phyloP scores from a whole-genome alignment of 1,139 yeast species.

The Arxiozyma bovina region DNA sequence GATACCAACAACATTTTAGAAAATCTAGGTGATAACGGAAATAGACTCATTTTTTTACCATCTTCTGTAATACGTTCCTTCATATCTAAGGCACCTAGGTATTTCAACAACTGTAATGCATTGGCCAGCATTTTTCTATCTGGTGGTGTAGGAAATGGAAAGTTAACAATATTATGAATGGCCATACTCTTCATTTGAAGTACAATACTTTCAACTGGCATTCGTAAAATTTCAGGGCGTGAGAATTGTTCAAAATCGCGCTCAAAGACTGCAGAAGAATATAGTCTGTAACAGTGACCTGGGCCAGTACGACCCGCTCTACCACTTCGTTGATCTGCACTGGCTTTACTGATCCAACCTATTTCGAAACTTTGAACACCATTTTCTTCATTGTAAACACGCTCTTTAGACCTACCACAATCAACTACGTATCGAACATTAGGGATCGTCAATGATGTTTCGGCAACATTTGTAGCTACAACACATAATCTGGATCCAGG shows the following conservation, averaged over 20 bases:
- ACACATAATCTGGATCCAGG: constrained; percentile 78
- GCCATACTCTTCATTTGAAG: constrained; percentile 96
- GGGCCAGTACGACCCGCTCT: constrained; percentile 99
- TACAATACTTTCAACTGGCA: constrained; percentile 94
- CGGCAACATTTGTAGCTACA: constrained; percentile 96
- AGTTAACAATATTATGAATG: constrained; percentile 77
- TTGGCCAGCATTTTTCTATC: constrained; percentile 48
- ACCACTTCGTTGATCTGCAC: constrained; percentile 92
- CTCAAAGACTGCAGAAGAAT: constrained; percentile 92
- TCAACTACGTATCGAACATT: constrained; percentile 93
- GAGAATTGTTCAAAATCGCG: constrained; percentile 75
- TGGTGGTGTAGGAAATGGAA: constrained; percentile 97
- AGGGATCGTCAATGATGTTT: constrained; percentile 93
- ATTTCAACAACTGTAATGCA: constrained; percentile 61
- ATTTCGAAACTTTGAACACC: constrained; percentile 91
- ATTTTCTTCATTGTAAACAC: constrained; percentile 70
- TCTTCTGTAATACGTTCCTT: constrained; percentile 54
- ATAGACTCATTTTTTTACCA: constrained; percentile 79
- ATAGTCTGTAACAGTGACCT: constrained; percentile 90
- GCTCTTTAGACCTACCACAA: constrained; percentile 87
- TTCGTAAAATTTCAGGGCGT: constrained; percentile 81
- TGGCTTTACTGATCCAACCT: constrained; percentile 91
- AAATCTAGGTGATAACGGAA: constrained; percentile 90
- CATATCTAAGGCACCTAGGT: constrained; percentile 69
- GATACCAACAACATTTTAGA: constrained; percentile 85